phyloP scores from a whole-genome alignment of 1,139 yeast genomes.

The Yamadazyma membranifaciens region DNA sequence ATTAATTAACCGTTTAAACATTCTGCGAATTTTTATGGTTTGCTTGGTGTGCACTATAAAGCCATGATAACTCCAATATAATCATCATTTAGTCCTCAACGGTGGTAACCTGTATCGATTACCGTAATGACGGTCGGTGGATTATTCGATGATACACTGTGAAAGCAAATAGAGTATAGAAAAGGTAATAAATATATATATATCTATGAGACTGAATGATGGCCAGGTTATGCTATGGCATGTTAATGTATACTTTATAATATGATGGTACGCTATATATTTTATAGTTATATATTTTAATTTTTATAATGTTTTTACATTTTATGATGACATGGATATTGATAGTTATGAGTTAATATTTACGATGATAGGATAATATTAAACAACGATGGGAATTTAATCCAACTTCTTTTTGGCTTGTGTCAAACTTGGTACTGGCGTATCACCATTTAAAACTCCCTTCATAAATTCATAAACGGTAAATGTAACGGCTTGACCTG shows the following conservation, averaged over 20 bases:
- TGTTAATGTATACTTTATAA: neutral
- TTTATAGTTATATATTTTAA: neutral
- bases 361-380: no score
- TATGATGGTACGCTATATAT: neutral
- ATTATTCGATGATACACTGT: no score
- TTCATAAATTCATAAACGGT: constrained; percentile 93
- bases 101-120: no score
- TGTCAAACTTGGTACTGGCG: constrained; percentile 21
- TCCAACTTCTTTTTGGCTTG: constrained; percentile 39
- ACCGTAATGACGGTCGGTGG: no score
- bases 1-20: constrained; percentile 1
- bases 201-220: neutral
- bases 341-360: no score
- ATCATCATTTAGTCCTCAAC: no score
- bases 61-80: neutral
- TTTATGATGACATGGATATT: neutral
- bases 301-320: neutral
- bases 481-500: constrained; percentile 98
- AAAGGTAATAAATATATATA: constrained; percentile 1
- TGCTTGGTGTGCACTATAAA: neutral
- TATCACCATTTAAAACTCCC: constrained; percentile 52
- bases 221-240: no score
- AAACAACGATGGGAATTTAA: no score
- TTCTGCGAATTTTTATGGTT: neutral
- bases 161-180: neutral